Base-by-base conservation (phyloP, 352 stramenopile genomes). In the Pythium utonaiense region DNA sequence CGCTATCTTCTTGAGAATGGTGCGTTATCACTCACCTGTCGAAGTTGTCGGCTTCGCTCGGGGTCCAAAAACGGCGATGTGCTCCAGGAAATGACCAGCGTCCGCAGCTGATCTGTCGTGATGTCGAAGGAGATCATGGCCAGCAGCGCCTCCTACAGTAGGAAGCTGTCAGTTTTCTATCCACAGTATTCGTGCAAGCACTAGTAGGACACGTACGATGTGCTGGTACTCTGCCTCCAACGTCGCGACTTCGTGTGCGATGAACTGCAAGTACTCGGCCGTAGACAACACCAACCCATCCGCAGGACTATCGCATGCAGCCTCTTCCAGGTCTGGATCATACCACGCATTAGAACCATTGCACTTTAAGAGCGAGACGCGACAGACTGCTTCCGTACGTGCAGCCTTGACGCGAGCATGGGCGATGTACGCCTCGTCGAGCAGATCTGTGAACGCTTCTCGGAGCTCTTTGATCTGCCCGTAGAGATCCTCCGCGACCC, bases 161-260 rank as follows among this genome's bases (percentile, higher is more conserved):
- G n/a, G n/a, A n/a, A n/a, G n/a, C n/a, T 27, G 21, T 25, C n/a
- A 40, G 34, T 7, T 42, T n/a, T 36, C 12, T 6, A 30, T 55
- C 7, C n/a, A 42, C 14, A 36, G 30, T 14, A 22, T 16, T 17
- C 14, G n/a, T 3, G 25, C 25, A 38, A 31, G 8, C 6, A 48
- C n/a, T 24, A 2, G 28, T 19, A 3, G 10, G 33, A 10, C 19
- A 71, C 83, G 64, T 71, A 93, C 83, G 24, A 91, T 75, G 47
- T 93, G 82, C 53, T 93, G 84, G 60, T 75, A 91, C 66, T 91
- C 81, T n/a, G 81, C 75, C 71, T 93, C 84, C 50, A 89, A 89
- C 28, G 77, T 75, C 6, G 78, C 77, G 9, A 90, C 50, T 41
- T 93, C 78, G 31, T 86, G 67, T 33, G 55, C 71, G 24, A 91